phyloP scores from a whole-genome alignment of 2,329 filamentous ascomycete species.

The Arthrobotrys conoides region DNA sequence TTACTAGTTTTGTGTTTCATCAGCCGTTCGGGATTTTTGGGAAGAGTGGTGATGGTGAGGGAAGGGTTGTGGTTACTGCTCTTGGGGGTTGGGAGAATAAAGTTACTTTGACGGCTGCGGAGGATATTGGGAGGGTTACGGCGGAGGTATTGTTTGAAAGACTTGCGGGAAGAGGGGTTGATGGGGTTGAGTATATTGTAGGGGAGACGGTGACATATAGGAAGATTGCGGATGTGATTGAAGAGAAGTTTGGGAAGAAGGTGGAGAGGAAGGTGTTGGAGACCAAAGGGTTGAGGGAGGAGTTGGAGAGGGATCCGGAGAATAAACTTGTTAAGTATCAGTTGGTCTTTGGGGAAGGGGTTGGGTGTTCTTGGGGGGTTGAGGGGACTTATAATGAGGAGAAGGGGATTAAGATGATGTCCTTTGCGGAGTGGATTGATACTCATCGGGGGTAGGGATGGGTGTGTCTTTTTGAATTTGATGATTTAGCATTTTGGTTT shows the following conservation, averaged over 20 bases:
- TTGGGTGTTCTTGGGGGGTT: constrained; percentile 74
- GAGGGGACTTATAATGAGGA: constrained; percentile 71
- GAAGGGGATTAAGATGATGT: constrained; percentile 67
- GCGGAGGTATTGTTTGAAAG: constrained; percentile 72
- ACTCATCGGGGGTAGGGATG: constrained; percentile 45
- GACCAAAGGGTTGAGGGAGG: constrained; percentile 68
- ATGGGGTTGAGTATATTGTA: constrained; percentile 73
- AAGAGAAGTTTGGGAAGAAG: constrained; percentile 67
- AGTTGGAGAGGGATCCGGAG: constrained; percentile 69
- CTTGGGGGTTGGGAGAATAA: constrained; percentile 75
- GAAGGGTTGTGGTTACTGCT: constrained; percentile 69
- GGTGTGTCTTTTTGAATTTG: background rate
- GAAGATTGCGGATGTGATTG: constrained; percentile 72
- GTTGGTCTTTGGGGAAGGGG: constrained; percentile 74
- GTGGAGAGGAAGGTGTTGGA: constrained; percentile 72
- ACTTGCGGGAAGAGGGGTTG: constrained; percentile 64
- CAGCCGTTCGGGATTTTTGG: constrained; percentile 76
- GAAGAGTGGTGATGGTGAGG: constrained; percentile 69
- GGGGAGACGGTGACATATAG: constrained; percentile 76
- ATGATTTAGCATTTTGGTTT: too few relatives aligned
- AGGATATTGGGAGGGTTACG: constrained; percentile 76
- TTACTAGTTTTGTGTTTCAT: constrained; percentile 78
- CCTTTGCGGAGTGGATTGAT: constrained; percentile 55
- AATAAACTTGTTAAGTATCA: constrained; percentile 74
- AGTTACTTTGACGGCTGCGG: constrained; percentile 75